Evolutionary conservation across 805 yeast species (phyloP), one percentile per base, ranked within the genome.

Genomic region (Maudiozyma turicensis): DNA sequence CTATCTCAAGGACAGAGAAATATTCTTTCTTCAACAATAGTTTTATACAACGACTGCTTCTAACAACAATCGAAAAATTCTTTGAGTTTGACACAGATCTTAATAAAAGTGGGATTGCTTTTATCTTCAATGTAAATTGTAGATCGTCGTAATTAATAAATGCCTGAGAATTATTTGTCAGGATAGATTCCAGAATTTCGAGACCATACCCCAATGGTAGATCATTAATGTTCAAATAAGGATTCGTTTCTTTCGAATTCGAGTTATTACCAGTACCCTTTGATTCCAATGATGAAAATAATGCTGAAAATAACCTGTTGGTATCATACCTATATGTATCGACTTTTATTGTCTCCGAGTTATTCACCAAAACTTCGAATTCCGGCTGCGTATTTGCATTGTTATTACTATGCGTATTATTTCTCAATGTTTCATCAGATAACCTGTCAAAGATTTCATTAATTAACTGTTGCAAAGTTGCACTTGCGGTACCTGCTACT

Each of bases 401-500:
- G 1, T 39, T 50, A 15, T 61, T 57, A 49, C 71, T 76, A 3
- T 40, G 28, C 3, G 32, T 13, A 3, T 6, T 6, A 6, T 38
- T 28, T 15, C 6, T n/a, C 9, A 20, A 15, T 11, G 26, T 5
- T 13, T 20, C 30, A 39, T 39, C 42, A 6, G 54, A 61, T 54
- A 44, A 80, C 74, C 59, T 79, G 74, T 91, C 98, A 64, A 84
- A 91, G 0, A 89, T 76, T 32, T 84, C 78, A 37, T 84, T 79
- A 43, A 89, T 75, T 41, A 93, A 68, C 63, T 93, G 98, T 53
- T 89, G 95, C 43, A 89, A 74, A 3, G 98, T 88, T 2, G 98
- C 99, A 45, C 87, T 81, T 0, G 98, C 96, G 0, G 98, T 86
- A 58, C 89, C 90, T 11, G 80, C 74, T 5, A 93, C 95, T 56